These are phyloP conservation scores for Botryotinia narcissicola DNA, from an alignment of 2,329 filamentous ascomycete genomes.

Conservation along the genomic window DNA sequence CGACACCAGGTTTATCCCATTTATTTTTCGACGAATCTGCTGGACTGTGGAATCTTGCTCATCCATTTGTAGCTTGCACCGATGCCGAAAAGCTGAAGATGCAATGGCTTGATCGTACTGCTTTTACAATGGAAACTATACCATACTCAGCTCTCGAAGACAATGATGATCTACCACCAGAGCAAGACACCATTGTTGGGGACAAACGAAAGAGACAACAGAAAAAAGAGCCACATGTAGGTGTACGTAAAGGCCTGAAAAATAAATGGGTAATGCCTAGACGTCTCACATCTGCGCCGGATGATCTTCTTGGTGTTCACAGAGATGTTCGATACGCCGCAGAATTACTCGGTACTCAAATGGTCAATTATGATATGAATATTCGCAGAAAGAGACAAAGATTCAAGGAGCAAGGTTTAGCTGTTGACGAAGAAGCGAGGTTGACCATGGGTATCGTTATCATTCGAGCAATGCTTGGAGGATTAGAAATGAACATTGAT, in stretches of 20 bases:
- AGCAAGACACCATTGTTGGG: conserved; percentile 7
- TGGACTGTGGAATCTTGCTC: conserved; percentile 12
- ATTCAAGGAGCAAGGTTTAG: conserved; percentile 38
- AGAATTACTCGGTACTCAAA: conserved; percentile 18
- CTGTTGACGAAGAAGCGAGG: conserved; percentile 46
- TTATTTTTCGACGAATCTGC: conserved; percentile 19
- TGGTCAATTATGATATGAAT: conserved; percentile 19
- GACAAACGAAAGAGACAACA: conserved; percentile 6
- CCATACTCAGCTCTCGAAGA: conserved; percentile 42
- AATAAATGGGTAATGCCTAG: conserved; percentile 20
- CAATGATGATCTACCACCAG: conserved; percentile 31
- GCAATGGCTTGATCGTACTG: conserved; percentile 38
- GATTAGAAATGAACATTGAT: conserved; percentile 57
- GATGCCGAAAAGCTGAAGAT: conserved; percentile 19
- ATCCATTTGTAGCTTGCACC: conserved; percentile 13
- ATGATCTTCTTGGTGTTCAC: conserved; percentile 19
- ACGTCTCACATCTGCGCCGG: conserved; percentile 16
- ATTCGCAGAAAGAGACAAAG: conserved; percentile 24
- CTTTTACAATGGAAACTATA: conserved; percentile 44
- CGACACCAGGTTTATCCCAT: conserved; percentile 17
- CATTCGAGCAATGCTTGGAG: conserved; percentile 57
- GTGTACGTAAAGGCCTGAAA: conserved; percentile 18
- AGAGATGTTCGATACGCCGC: conserved; percentile 18
- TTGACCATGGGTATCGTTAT: conserved; percentile 58
- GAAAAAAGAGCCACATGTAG: conserved; percentile 11